Base-by-base conservation (phyloP, 768 basidiomycete genomes). In the Holtermannia corniformis region DNA sequence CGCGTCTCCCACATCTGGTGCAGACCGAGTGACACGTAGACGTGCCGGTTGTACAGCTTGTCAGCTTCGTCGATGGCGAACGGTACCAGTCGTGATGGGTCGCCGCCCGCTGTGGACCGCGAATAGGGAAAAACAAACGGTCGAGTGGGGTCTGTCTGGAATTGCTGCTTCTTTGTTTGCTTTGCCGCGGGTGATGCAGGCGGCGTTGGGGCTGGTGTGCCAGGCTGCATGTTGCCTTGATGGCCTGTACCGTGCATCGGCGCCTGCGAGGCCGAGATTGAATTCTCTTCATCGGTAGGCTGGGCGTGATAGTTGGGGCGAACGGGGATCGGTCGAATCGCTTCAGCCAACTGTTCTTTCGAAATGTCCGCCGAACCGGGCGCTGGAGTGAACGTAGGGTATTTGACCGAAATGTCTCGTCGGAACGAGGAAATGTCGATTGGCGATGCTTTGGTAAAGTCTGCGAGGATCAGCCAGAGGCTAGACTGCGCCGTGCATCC, bases 91-190 rank as follows among this genome's bases (percentile, higher is more conserved):
- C 80, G 79, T 21, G 76, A 77, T 53, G 82, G 79, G 47, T 79
- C 78, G 44, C 67, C 53, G 24, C 80, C 76, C 49, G 55, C 51
- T 76, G 76, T 50, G 72, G 54, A 44, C n/a, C 82, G 80, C 4
- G 90, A 87, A 69, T 95, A 99, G 0, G 95, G 95, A 70, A 99
- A 92, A 55, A 97, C 75, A 70, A 97, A 99, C 1, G 95, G 93
- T 12, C 87, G 79, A 44, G 76, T 82, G 68, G 92, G 95, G 72
- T 99, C 95, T 0, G 95, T 99, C 68, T 97, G 95, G 70, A 89
- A 99, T 68, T 93, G 89, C 68, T 93, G 93, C 70, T 97, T 96
- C 76, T 99, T 99, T 16, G 7, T 37, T 10, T 87, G 89, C 66
- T 93, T 96, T 16, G 60, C 47, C 1, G 82, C 86, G 3, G 69